These are phyloP conservation scores for Xylaria hypoxylon DNA, from an alignment of 2,329 filamentous ascomycete species.

Conservation along the genomic window DNA sequence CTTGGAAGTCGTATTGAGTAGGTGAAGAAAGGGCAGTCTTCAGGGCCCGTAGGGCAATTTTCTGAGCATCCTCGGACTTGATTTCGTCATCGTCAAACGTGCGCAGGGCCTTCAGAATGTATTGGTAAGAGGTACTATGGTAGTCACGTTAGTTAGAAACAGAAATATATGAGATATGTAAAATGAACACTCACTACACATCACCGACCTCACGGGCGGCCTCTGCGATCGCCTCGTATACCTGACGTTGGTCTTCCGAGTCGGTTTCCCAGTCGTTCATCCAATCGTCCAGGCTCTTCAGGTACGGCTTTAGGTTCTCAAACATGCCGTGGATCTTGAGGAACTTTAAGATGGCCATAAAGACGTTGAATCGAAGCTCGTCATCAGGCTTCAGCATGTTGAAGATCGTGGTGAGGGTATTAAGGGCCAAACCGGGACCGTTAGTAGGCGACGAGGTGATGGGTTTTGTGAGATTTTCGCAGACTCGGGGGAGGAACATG, in stretches of 20 bases:
- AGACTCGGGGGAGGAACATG: slow-evolving; percentile 88
- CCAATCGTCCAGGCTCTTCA: slow-evolving; percentile 87
- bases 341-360: slow-evolving; percentile 87
- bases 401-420: slow-evolving; percentile 94
- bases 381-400: slow-evolving; percentile 85
- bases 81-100: slow-evolving; percentile 70
- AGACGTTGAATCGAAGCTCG: slow-evolving; percentile 87
- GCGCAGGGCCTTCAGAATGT: slow-evolving; percentile 71
- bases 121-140: slow-evolving; percentile 71
- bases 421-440: slow-evolving; percentile 86
- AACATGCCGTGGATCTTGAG: slow-evolving; percentile 81
- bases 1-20: slow-evolving; percentile 77
- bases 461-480: slow-evolving; percentile 88
- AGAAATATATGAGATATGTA: slow-evolving; percentile 20
- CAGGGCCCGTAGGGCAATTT: slow-evolving; percentile 68
- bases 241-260: slow-evolving; percentile 83
- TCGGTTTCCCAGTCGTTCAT: slow-evolving; percentile 84
- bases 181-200: slow-evolving; percentile 69
- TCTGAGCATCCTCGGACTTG: slow-evolving; percentile 69
- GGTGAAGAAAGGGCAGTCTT: slow-evolving; percentile 65
- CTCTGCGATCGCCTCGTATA: slow-evolving; percentile 86
- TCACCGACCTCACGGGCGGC: slow-evolving; percentile 83
- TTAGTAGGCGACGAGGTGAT: slow-evolving; percentile 87
- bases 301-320: slow-evolving; percentile 83
- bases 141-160: slow-evolving; percentile 27